A percentile compares a stretch with the other conserved stretches of the same genome.
Evolutionary conservation across 1,139 yeast genomes (phyloP).

Genomic region (Pichia sp.): DNA sequence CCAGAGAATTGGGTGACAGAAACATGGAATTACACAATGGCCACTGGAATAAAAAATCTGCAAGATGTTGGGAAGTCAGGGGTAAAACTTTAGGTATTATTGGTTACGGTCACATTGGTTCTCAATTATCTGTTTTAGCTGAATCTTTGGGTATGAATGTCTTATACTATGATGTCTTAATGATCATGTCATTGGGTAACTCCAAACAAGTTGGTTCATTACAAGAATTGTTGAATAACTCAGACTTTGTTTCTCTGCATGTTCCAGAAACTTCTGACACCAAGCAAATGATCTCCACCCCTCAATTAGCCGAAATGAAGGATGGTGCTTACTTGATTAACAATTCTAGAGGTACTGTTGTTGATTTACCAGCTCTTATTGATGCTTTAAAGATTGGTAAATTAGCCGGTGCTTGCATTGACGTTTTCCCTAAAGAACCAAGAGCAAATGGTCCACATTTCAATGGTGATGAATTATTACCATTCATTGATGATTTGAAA

Average conservation of each 20-base stretch:
- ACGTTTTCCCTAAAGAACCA: slow-evolving; percentile 96
- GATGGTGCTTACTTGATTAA: slow-evolving; percentile 91
- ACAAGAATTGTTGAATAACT: slow-evolving; percentile 67
- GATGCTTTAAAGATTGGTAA: slow-evolving; percentile 90
- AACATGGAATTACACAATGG: slow-evolving; percentile 95
- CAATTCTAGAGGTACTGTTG: slow-evolving; percentile 97
- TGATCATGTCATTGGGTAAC: slow-evolving; percentile 96
- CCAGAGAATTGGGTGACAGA: slow-evolving; percentile 96
- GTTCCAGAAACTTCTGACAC: slow-evolving; percentile 96
- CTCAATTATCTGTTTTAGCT: slow-evolving; percentile 93
- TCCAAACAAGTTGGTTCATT: slow-evolving; percentile 87
- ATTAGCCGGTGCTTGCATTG: slow-evolving; percentile 96
- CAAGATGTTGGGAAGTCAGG: slow-evolving; percentile 98
- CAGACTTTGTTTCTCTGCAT: slow-evolving; percentile 90
- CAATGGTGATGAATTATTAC: slow-evolving; percentile 53
- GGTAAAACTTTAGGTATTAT: slow-evolving; percentile 96
- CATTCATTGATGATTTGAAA: slow-evolving; percentile 78
- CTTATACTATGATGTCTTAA: slow-evolving; percentile 80
- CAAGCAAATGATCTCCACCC: slow-evolving; percentile 77
- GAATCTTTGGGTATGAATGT: slow-evolving; percentile 99
- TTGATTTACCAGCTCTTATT: slow-evolving; percentile 89
- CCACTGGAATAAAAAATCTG: slow-evolving; percentile 94
- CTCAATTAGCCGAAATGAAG: slow-evolving; percentile 94
- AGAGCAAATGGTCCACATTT: slow-evolving; percentile 92
- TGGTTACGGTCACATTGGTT: slow-evolving; percentile 98